A percentile compares a stretch with the other conserved stretches of the same genome.
Evolutionary conservation across 1,139 yeast genomes (phyloP).

Genomic region (Taphrina communis): DNA sequence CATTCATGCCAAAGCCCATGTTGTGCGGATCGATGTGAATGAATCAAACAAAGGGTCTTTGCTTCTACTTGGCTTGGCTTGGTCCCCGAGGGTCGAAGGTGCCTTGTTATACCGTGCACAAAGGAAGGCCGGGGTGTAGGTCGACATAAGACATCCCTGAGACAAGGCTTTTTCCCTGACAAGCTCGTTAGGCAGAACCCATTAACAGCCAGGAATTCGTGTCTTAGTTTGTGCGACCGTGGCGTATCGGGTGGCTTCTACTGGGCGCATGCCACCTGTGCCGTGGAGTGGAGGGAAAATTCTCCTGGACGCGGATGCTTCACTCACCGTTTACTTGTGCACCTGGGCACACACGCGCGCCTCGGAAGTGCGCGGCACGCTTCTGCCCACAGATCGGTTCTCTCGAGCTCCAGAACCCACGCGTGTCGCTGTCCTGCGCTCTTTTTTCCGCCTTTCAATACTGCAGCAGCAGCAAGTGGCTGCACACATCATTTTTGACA

Average conservation of each 20-base stretch:
- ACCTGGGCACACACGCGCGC: neutral
- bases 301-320: neutral
- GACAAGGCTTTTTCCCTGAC: slow-evolving; percentile 7
- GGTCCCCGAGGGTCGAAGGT: neutral
- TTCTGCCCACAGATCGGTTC: neutral
- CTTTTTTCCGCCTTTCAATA: no score
- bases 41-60: neutral
- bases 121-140: slow-evolving; percentile 5
- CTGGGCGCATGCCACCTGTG: neutral
- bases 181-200: slow-evolving; percentile 3
- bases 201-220: slow-evolving; percentile 2
- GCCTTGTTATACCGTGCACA: slow-evolving; percentile 5
- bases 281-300: neutral
- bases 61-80: no score
- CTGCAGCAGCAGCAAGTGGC: neutral
- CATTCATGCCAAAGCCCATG: slow-evolving; percentile 8
- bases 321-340: neutral
- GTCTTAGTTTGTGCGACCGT: slow-evolving; percentile 7
- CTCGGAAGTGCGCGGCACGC: neutral
- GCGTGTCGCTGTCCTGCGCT: no score
- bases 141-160: slow-evolving; percentile 7
- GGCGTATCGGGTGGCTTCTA: slow-evolving; percentile 5
- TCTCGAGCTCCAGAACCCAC: no score
- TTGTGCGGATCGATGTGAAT: neutral
- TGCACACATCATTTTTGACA: neutral